phyloP scores from a whole-genome alignment of 192 early-diverging fungal species.

The Gigaspora rosea region DNA sequence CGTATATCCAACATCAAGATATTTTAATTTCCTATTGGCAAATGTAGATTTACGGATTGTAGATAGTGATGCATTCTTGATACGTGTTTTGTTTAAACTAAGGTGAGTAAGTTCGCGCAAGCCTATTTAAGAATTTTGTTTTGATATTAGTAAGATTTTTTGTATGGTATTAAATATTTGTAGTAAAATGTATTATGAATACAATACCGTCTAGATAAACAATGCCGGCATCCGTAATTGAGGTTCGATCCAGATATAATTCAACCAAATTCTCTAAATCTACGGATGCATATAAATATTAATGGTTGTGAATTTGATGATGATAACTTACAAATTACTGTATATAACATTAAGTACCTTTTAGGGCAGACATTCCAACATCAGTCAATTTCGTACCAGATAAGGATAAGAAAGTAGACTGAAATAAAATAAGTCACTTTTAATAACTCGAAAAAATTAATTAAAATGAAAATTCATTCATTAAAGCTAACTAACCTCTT shows the following conservation, averaged over 20 bases:
- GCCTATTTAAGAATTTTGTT: neutral
- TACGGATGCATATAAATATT: neutral
- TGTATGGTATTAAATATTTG: neutral
- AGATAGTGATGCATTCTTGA: neutral
- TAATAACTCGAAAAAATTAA: neutral
- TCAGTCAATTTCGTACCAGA: conserved; percentile 7
- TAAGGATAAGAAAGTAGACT: neutral
- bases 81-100: neutral
- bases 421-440: neutral
- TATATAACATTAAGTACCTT: neutral
- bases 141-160: neutral
- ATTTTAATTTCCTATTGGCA: neutral
- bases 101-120: neutral
- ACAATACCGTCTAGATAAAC: neutral
- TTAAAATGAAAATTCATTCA: neutral
- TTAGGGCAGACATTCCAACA: neutral
- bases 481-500: neutral
- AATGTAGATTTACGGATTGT: conserved; percentile 1
- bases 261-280: neutral
- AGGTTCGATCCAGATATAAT: conserved; percentile 6
- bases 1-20: conserved; percentile 4
- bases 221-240: neutral
- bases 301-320: neutral
- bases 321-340: neutral
- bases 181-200: neutral